Base-by-base conservation (phyloP, 2,329 filamentous ascomycete species). In the Escovopsis weberi region DNA sequence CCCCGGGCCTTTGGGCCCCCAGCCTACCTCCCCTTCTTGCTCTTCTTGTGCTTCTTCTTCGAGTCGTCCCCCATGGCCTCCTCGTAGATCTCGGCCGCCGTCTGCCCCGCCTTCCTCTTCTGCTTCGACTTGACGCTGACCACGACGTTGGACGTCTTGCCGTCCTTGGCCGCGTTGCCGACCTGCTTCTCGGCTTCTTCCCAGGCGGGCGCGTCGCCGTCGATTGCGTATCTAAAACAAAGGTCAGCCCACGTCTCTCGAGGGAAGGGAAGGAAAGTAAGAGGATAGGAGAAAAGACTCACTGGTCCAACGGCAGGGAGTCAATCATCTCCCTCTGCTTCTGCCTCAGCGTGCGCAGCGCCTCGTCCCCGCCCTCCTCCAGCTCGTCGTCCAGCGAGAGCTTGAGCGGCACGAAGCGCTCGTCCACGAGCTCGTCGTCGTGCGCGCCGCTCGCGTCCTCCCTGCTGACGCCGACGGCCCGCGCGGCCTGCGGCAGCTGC, bases 271-370 rank as follows among this genome's bases (percentile, higher is more conserved):
- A 30, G 28, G 10, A 30, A 42, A 12, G 10, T 3, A 28, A 8
- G n/a, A 26, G n/a, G 10, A 30, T 6, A 30, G 28, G 28, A 30
- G 28, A 30, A 30, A 30, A 30, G 28, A 51, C 61, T 55, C 51
- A 60, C 54, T 84, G 80, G 55, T 94, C 86, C 41, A 96, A 69
- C 37, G 89, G 88, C 47, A 96, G 67, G 48, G 87, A 82, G 66
- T 95, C 85, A 55, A 96, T 94, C 50, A 96, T 68, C 51, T 85
- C 84, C 53, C 82, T 78, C 62, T 94, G 85, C 63, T 89, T 85
- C 60, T 84, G 79, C 51, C 75, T 76, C 54, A 94, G 66, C 45
- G 76, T 78, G 39, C 69, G 69, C 47, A 86, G 63, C 26, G 84
- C 78, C 59, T 91, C 81, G 47, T 89, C 78, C 2, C 82, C 87